Base-by-base conservation (phyloP, 345 rosid species). In the Mallotus nudiflorus region DNA sequence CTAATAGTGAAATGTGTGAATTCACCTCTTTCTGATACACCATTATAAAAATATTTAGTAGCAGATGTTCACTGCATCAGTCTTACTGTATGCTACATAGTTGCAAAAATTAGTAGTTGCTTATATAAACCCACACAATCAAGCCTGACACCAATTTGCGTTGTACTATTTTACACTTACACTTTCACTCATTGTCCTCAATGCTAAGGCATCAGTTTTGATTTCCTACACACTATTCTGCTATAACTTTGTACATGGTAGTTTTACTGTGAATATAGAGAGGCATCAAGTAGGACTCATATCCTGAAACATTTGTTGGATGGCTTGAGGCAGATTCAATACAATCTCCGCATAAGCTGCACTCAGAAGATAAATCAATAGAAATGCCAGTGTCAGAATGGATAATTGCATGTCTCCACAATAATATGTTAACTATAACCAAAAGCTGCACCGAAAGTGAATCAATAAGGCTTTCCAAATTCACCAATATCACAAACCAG, bases 271-370 rank as follows among this genome's bases (percentile, higher is more conserved):
- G 6, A 1, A 3, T 20, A 53, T 20, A 2, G 22, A 53, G 22
- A 48, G 18, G 18, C 40, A 55, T 77, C 71, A 85, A 60, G 62
- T 66, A 27, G 83, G 68, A 39, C 75, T 74, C 64, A 75, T 73
- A 55, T 69, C 81, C 70, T 79, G 85, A 74, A 69, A 82, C 68
- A 81, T 65, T 83, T 89, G 89, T 60, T 85, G 87, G 68, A 90
- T 69, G 51, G 91, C 90, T 83, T 71, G 85, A 14, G 85, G 82
- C 73, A 92, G 80, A 73, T 85, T 95, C 76, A 85, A 61, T 56
- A 95, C 89, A 44, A 95, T 85, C 85, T 95, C 97, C 60, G 99
- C 99, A 78, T 85, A 91, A 39, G 97, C 97, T 94, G 96, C 4
- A 25, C 70, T 46, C 13, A 51, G 25, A 22, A 67, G 25, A 11